A percentile compares a stretch with the other conserved stretches of the same genome.
These are phyloP conservation scores for Castanospermum australe DNA, from an alignment of 306 rosid genomes.

Conservation along the genomic window DNA sequence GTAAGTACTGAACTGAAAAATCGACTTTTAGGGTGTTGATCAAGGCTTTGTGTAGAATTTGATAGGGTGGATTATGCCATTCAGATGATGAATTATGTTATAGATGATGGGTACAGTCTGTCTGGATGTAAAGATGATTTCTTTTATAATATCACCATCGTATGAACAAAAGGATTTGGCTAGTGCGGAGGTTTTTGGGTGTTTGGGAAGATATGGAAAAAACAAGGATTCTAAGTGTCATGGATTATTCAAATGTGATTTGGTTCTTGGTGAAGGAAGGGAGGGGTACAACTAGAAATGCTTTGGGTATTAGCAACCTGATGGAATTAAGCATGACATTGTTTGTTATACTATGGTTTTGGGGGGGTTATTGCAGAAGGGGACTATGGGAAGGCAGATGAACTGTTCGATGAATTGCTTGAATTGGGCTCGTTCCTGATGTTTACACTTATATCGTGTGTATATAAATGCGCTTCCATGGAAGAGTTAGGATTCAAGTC, in stretches of 20 bases:
- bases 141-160: conserved; percentile 40
- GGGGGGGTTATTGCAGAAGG: conserved; percentile 32
- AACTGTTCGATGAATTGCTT: conserved; percentile 60
- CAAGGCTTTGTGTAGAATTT: conserved; percentile 40
- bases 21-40: conserved; percentile 44
- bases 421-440: conserved; percentile 55
- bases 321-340: conserved; percentile 53
- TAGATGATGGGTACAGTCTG: conserved; percentile 44
- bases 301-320: conserved; percentile 30
- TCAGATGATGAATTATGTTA: conserved; percentile 39
- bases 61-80: conserved; percentile 40
- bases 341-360: conserved; percentile 56
- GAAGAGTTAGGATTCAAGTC: conserved; percentile 47
- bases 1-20: conserved; percentile 51
- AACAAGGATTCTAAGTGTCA: conserved; percentile 34
- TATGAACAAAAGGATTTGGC: conserved; percentile 28
- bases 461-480: conserved; percentile 42
- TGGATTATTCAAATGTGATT: conserved; percentile 47
- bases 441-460: conserved; percentile 43
- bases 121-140: conserved; percentile 35
- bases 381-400: conserved; percentile 34
- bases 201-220: conserved; percentile 40
- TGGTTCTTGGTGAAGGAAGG: conserved; percentile 38
- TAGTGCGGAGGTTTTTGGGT: conserved; percentile 27
- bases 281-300: conserved; percentile 40